These are phyloP conservation scores for Themeda triandra DNA, from an alignment of 176 grass and related monocot species.

Conservation along the genomic window DNA sequence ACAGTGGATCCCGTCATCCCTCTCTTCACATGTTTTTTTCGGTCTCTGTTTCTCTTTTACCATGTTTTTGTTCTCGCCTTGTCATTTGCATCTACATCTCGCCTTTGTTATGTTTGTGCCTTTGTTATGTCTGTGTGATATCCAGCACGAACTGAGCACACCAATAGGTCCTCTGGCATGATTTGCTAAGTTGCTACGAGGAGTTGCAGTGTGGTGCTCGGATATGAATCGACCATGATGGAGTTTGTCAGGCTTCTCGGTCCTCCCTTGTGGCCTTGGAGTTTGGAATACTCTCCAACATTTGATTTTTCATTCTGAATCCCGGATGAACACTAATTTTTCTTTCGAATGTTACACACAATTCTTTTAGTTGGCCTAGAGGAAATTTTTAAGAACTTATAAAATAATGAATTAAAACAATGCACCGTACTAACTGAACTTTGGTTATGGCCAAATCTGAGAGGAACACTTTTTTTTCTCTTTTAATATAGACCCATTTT, in stretches of 20 bases:
- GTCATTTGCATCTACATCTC: too few species aligned
- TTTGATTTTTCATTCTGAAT: neutral
- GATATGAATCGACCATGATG: constrained; percentile 33
- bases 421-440: too few species aligned
- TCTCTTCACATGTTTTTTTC: too few species aligned
- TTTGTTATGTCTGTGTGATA: neutral
- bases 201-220: constrained; percentile 18
- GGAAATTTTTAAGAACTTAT: too few species aligned
- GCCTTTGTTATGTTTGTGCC: too few species aligned
- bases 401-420: too few species aligned
- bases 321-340: neutral
- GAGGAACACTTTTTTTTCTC: too few species aligned
- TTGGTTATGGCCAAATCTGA: too few species aligned
- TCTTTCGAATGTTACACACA: neutral
- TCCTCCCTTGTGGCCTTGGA: constrained; percentile 13
- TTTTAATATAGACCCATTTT: too few species aligned
- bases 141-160: neutral
- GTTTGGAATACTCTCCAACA: constrained; percentile 58
- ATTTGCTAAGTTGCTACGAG: neutral
- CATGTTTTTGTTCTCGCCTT: too few species aligned
- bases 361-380: neutral
- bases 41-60: too few species aligned
- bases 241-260: constrained; percentile 43
- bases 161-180: neutral
- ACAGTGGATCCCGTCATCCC: too few species aligned